Evolutionary conservation across 2,329 filamentous ascomycete species (phyloP).

Genomic region (Aspergillus calidoustus): DNA sequence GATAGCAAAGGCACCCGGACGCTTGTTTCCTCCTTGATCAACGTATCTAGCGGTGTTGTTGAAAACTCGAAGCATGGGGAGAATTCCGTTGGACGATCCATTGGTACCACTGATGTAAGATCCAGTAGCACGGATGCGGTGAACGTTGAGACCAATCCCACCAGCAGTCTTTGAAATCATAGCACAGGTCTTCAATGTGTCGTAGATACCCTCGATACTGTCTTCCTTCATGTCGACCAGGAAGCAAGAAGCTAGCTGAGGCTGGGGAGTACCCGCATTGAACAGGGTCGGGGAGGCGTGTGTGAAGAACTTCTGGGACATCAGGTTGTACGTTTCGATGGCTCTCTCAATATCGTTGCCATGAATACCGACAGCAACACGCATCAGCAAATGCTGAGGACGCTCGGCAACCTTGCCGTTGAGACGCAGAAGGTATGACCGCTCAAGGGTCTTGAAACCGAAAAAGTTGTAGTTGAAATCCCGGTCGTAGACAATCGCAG

Average conservation of each 20-base stretch:
- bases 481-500: conserved; percentile 97
- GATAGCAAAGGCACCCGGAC: conserved; percentile 96
- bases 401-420: conserved; percentile 95
- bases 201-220: conserved; percentile 98
- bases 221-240: conserved; percentile 99
- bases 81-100: conserved; percentile 94
- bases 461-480: conserved; percentile 99
- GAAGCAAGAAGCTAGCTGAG: conserved; percentile 97
- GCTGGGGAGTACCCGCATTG: conserved; percentile 93
- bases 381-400: conserved; percentile 99
- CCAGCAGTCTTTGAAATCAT: conserved; percentile 99
- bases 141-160: conserved; percentile 94
- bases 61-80: conserved; percentile 97
- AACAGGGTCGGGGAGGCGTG: conserved; percentile 98
- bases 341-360: conserved; percentile 92
- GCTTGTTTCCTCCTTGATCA: conserved; percentile 99
- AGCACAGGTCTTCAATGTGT: conserved; percentile 97
- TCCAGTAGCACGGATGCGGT: conserved; percentile 94
- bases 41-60: conserved; percentile 99
- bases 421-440: conserved; percentile 94
- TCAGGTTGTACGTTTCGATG: conserved; percentile 97
- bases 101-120: conserved; percentile 99
- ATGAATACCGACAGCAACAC: conserved; percentile 96
- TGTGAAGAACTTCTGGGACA: conserved; percentile 98
- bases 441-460: conserved; percentile 98